phyloP scores from a whole-genome alignment of 345 rosid genomes.

The Arabidopsis suecica region DNA sequence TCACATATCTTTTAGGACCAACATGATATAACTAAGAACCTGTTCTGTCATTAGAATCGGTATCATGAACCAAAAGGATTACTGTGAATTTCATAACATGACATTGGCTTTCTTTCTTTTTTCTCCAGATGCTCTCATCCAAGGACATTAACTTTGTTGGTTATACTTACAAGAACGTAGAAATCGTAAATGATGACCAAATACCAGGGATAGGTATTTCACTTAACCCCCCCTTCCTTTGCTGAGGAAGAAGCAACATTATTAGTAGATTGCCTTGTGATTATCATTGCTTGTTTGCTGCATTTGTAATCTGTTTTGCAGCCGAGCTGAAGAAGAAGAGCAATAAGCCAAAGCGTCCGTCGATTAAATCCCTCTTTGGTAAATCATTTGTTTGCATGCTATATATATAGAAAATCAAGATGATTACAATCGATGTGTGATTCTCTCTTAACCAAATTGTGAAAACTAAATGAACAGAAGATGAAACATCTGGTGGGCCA shows the following conservation, averaged over 20 bases:
- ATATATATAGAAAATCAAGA: background rate
- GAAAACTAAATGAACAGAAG: slow-evolving; percentile 56
- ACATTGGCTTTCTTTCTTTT: slow-evolving; percentile 9
- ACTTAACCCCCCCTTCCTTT: slow-evolving; percentile 22
- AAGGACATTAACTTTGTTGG: slow-evolving; percentile 97
- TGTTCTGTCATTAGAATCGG: slow-evolving; percentile 16
- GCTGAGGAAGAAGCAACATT: background rate
- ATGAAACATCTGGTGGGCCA: slow-evolving; percentile 56
- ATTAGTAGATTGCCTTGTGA: slow-evolving; percentile 7
- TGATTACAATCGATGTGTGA: slow-evolving; percentile 10
- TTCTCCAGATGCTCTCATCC: slow-evolving; percentile 91
- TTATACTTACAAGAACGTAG: slow-evolving; percentile 95
- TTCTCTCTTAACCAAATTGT: slow-evolving; percentile 8
- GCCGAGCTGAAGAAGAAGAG: slow-evolving; percentile 94
- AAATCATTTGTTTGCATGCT: slow-evolving; percentile 33
- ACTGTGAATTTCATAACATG: background rate
- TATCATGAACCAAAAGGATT: slow-evolving; percentile 18
- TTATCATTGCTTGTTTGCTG: background rate
- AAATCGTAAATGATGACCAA: slow-evolving; percentile 88
- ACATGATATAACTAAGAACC: background rate
- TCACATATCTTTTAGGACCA: background rate
- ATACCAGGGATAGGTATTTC: slow-evolving; percentile 91
- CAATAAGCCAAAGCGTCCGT: slow-evolving; percentile 87
- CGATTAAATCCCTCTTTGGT: slow-evolving; percentile 97
- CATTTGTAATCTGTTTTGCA: slow-evolving; percentile 41